A percentile compares a stretch with the other conserved stretches of the same genome.
Conservation (phyloP, 805 yeast genomes). For the Diddensiella caesifluorescens region DNA sequence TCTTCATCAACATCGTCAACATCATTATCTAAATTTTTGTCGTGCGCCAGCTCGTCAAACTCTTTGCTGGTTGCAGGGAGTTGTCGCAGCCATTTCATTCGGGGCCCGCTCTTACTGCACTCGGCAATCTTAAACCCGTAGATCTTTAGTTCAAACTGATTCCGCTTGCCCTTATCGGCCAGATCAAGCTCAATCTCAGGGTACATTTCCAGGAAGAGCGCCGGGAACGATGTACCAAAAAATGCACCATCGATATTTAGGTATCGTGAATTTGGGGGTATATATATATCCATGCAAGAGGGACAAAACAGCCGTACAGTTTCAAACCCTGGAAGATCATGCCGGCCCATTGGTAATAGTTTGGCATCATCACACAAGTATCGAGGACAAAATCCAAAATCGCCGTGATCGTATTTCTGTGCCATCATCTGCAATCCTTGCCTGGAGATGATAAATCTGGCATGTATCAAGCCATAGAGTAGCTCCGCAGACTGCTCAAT, state of each 20-base stretch:
- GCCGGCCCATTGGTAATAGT: slow-evolving; percentile 83
- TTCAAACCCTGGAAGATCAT: slow-evolving; percentile 86
- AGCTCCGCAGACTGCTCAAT: slow-evolving; percentile 89
- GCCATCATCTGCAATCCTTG: slow-evolving; percentile 83
- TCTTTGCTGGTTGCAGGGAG: slow-evolving; percentile 62
- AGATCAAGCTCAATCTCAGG: slow-evolving; percentile 86
- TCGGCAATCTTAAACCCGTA: slow-evolving; percentile 86
- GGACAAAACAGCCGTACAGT: slow-evolving; percentile 93
- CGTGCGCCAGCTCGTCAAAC: slow-evolving; percentile 42
- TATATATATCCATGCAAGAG: slow-evolving; percentile 83
- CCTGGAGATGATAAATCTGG: slow-evolving; percentile 81
- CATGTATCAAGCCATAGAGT: slow-evolving; percentile 90
- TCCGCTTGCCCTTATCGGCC: slow-evolving; percentile 50
- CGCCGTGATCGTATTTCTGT: slow-evolving; percentile 82
- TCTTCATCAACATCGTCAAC: slow-evolving; percentile 3
- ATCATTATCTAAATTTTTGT: slow-evolving; percentile 1
- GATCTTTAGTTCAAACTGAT: slow-evolving; percentile 56
- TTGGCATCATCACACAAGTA: slow-evolving; percentile 86
- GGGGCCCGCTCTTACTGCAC: slow-evolving; percentile 72
- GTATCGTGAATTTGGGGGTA: slow-evolving; percentile 83
- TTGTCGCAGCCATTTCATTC: slow-evolving; percentile 92
- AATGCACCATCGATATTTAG: slow-evolving; percentile 92
- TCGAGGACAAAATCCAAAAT: slow-evolving; percentile 90
- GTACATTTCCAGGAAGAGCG: slow-evolving; percentile 82
- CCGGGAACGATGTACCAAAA: slow-evolving; percentile 95